Evolutionary conservation across 345 rosid genomes (phyloP), one percentile per base, ranked within the genome.

Genomic region (Populus alba): DNA sequence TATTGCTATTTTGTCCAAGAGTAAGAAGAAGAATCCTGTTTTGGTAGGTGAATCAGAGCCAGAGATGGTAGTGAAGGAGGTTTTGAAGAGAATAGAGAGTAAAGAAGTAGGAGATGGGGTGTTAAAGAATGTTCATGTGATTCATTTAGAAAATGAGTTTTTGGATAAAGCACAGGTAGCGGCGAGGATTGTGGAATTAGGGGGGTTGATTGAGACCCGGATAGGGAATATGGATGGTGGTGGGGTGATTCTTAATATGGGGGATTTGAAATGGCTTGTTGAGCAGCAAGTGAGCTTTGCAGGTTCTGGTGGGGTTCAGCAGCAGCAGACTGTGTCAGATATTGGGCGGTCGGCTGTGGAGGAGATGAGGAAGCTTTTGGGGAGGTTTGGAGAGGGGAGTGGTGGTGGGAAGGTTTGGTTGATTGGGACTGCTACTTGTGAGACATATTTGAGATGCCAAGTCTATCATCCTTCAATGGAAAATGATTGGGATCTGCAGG

Each of bases 341-440:
- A 89, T 82, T 0, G 92, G 89, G 72, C 85, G 86, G 66, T 74
- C 84, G 8, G 85, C 84, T 6, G 91, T 91, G 87, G 81, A 76
- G 25, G 96, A 92, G 89, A 88, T 92, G 90, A 84, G 81, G 79
- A 89, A 84, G 85, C 78, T 95, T 78, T 33, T 91, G 84, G 83
- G 72, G 49, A 87, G 87, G 78, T 89, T 83, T 49, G 81, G 86
- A 72, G 85, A 83, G 66, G 78, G 83, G n/a, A 81, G 81, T 18
- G 66, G 35, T 23, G 62, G 65, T 31, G 88, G 86, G n/a, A 87
- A 81, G 79, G 68, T 96, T 49, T 92, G 97, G 90, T 79, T 96
- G 83, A 90, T 94, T 68, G 98, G 97, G 27, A 92, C 93, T 27
- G 99, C 99, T n/a, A 94, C 98, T 71, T 96, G 97, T 47, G 98